phyloP scores from a whole-genome alignment of 495 filamentous ascomycete species.

The Filosporella fistucella region DNA sequence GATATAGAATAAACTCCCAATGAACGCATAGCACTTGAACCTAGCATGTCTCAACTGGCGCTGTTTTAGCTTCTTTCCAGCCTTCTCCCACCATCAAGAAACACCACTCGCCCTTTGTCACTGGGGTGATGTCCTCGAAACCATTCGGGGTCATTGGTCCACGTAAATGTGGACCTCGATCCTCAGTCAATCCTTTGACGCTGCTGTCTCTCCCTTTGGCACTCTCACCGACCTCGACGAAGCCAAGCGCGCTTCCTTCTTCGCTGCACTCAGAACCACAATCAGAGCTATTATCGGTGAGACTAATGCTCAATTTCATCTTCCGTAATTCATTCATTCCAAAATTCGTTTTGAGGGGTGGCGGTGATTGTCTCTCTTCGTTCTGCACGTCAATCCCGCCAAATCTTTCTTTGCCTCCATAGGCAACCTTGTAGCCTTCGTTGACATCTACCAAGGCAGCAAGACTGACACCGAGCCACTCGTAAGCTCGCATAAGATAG shows the following conservation, averaged over 20 bases:
- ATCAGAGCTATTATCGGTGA: background rate
- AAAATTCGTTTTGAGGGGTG: slow-evolving; percentile 17
- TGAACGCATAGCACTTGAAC: background rate
- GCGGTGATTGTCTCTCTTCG: slow-evolving; percentile 6
- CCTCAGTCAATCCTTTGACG: slow-evolving; percentile 5
- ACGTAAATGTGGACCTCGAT: slow-evolving; percentile 18
- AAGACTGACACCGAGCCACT: slow-evolving; percentile 53
- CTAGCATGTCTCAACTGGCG: slow-evolving; percentile 34
- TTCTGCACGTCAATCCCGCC: slow-evolving; percentile 30
- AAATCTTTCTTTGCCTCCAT: slow-evolving; percentile 33
- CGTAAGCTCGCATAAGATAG: slow-evolving; percentile 56
- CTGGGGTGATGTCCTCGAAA: slow-evolving; percentile 49
- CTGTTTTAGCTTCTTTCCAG: slow-evolving; percentile 31
- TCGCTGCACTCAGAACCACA: background rate
- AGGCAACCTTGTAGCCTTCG: slow-evolving; percentile 50
- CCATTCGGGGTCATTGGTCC: slow-evolving; percentile 42
- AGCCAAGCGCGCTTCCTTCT: background rate
- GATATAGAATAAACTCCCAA: background rate
- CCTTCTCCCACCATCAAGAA: slow-evolving; percentile 42
- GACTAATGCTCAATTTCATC: background rate
- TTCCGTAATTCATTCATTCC: slow-evolving; percentile 4
- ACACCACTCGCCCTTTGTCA: slow-evolving; percentile 51
- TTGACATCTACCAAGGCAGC: slow-evolving; percentile 52
- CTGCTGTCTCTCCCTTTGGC: slow-evolving; percentile 16
- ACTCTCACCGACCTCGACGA: slow-evolving; percentile 18